Base-by-base conservation (phyloP, 2,329 filamentous ascomycete genomes). In the Fusarium miscanthi region DNA sequence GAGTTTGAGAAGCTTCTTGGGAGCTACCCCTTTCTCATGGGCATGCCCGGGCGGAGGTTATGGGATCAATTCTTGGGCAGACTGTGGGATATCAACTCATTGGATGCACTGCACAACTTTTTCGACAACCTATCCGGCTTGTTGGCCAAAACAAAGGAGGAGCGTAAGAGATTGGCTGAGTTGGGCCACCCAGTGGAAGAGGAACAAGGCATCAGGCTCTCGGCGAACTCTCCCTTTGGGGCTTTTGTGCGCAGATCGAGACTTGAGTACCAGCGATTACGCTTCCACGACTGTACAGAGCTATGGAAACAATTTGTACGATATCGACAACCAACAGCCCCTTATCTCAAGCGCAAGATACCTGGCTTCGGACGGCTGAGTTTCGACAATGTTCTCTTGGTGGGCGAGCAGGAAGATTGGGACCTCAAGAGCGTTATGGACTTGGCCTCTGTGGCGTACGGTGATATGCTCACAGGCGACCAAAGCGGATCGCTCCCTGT, bases 21-120 rank as follows among this genome's bases (percentile, higher is more conserved):
- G 25, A 82, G 85, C 33, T 85, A 88, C 72, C 83, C 86, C 10
- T 85, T 88, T 33, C 81, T 87, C 31, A 84, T 85, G 75, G 86
- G 87, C 41, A 83, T 94, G 63, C 92, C 94, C 0, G 94, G 94
- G 6, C 88, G 93, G 52, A 92, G 89, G n/a, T 83, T 98, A n/a
- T 96, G 95, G 90, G 94, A 98, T 78, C 84, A 92, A 5, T 93
- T 98, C 63, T 87, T 98, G 17, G 88, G 89, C 61, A 92, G 91
- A 70, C 84, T 98, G 30, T 98, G 96, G 95, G 87, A 87, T 21
- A 89, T 98, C 73, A 90, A 95, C 78, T 95, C 92, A 25, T 87
- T 97, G 16, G 90, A 98, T 82, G 89, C 91, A 0, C 83, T 98
- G n/a, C 90, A 95, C 77, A 85, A 86, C 4, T 95, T 97, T 80